Base-by-base conservation (phyloP, 441 rosid genomes). In the Omphalea diandra region DNA sequence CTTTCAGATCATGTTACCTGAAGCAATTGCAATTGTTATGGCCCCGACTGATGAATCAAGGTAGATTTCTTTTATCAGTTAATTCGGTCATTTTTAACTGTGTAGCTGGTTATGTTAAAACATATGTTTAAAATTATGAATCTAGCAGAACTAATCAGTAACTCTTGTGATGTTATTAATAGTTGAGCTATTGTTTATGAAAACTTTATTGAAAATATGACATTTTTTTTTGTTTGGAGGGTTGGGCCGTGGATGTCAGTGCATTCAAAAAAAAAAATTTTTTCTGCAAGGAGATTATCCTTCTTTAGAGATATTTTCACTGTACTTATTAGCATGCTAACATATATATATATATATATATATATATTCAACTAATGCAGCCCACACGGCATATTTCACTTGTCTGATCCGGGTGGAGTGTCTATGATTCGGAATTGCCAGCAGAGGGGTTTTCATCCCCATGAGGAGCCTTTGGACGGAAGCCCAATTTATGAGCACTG, bases 381-480 rank as follows among this genome's bases (percentile, higher is more conserved):
- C 33, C 91, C 94, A 8, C 93, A 89, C 67, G 99, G 98, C 31
- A 91, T 93, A 79, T 95, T 95, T 78, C 98, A 95, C 79, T 85
- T 93, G 61, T 93, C 98, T 0, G 97, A 93, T 74, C 98, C 98
- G 0, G 79, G 88, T 0, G 99, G 99, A 0, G 97, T 93, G 52
- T 86, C 94, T 3, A 87, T 86, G 55, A 93, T 93, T 36, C 92
- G 98, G n/a, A 88, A 88, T 69, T 93, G 99, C 81, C 92, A 93
- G 76, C 88, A 95, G 76, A 85, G 97, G 33, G 99, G 99, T n/a
- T 95, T 95, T 79, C 97, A 93, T 76, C 98, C 98, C 22, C 99
- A 93, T 27, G 96, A 95, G 77, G 98, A 95, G 77, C 78, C 98
- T 55, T 67, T 61, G 32, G 95, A 93, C 32, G 97, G 97, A 56